Evolutionary conservation across 768 basidiomycete genomes (phyloP).

Genomic region (Harrya chromipes): DNA sequence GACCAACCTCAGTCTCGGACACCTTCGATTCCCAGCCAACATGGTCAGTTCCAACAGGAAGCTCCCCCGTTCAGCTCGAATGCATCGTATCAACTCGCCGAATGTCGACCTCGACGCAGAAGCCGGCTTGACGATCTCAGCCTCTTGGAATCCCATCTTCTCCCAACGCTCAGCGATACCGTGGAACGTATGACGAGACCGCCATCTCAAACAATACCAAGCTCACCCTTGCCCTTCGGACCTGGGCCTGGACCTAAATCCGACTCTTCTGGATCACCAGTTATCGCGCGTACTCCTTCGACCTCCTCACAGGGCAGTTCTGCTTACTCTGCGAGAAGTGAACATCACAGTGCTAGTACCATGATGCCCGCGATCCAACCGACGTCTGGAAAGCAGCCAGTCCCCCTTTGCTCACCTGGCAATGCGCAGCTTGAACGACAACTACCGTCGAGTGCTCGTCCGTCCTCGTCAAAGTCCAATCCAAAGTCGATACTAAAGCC

Average conservation of each 20-base stretch:
- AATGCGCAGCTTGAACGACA: constrained; percentile 15
- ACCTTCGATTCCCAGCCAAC: background rate
- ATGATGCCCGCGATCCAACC: background rate
- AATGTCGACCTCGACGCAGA: constrained; percentile 23
- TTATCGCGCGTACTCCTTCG: constrained; percentile 17
- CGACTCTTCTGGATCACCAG: background rate
- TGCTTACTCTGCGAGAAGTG: constrained; percentile 7
- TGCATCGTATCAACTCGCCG: constrained; percentile 2
- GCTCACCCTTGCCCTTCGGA: constrained; percentile 16
- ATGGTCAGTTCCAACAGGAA: constrained; percentile 1
- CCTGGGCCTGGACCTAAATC: background rate
- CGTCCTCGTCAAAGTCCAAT: constrained; percentile 27
- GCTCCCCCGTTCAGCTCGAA: constrained; percentile 16
- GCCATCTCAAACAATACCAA: constrained; percentile 33
- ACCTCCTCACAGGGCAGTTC: constrained; percentile 19
- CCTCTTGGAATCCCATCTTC: constrained; percentile 57
- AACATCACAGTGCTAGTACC: background rate
- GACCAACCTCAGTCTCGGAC: background rate
- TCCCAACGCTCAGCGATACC: constrained; percentile 71
- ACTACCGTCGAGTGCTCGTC: constrained; percentile 8
- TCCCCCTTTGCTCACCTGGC: constrained; percentile 7
- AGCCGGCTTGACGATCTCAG: constrained; percentile 53
- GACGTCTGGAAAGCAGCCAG: constrained; percentile 3
- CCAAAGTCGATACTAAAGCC: constrained; percentile 34
- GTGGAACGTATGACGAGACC: constrained; percentile 69